Evolutionary conservation across 257 asterid species (phyloP).

Genomic region (Penstemon barbatus): DNA sequence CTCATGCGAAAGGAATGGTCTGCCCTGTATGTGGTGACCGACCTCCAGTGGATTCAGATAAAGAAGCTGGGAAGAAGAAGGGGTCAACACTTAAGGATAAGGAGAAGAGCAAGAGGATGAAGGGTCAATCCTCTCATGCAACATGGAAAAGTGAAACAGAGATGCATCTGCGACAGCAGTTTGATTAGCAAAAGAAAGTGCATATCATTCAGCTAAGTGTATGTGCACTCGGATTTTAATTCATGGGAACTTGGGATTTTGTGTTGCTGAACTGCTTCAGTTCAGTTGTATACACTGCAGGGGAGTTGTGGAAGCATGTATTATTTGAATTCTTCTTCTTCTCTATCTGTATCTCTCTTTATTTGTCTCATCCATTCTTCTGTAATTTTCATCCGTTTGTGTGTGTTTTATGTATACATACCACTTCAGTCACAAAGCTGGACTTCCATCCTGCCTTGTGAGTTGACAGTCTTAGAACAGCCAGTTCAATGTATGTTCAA

Average conservation of each 20-base stretch:
- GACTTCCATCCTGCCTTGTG: too few relatives aligned
- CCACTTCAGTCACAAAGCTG: too few relatives aligned
- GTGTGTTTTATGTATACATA: neutral
- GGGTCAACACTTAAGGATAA: conserved; percentile 78
- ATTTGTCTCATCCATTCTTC: neutral
- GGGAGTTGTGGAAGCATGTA: neutral
- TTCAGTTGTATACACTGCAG: neutral
- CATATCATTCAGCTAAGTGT: neutral
- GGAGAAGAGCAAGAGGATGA: conserved; percentile 94
- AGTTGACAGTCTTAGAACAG: too few relatives aligned
- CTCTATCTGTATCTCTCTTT: neutral
- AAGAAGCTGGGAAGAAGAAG: conserved; percentile 63
- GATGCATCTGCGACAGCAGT: conserved; percentile 97
- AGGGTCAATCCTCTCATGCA: conserved; percentile 95
- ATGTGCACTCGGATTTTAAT: neutral
- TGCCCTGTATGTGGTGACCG: conserved; percentile 83
- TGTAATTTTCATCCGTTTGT: neutral
- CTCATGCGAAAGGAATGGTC: conserved; percentile 64
- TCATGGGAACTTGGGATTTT: neutral
- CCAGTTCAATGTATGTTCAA: too few relatives aligned
- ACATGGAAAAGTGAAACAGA: conserved; percentile 98
- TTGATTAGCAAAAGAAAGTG: conserved; percentile 51
- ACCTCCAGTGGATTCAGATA: conserved; percentile 53
- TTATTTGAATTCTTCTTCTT: neutral
- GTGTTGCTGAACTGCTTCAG: neutral